Conservation (phyloP, 2,329 filamentous ascomycete species). For the Fulvia fulva region DNA sequence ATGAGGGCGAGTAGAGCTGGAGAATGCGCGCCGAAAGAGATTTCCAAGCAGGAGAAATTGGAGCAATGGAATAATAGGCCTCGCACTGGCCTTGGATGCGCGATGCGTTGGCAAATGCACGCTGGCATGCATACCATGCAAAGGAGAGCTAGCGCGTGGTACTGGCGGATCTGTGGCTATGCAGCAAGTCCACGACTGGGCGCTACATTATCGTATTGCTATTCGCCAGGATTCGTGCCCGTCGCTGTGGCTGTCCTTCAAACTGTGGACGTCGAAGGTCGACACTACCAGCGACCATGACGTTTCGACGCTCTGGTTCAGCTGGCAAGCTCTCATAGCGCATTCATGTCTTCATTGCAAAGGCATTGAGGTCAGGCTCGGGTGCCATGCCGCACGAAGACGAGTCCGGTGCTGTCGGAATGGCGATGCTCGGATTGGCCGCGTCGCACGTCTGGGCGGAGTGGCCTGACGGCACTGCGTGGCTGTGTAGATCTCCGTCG, state of each 20-base stretch:
- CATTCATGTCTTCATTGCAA: no score
- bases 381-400: not conserved
- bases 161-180: no score
- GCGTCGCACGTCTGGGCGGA: not conserved
- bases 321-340: no score
- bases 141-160: not conserved
- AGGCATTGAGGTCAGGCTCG: not conserved
- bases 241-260: no score
- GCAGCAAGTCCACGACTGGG: no score
- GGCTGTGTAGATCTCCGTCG: not conserved
- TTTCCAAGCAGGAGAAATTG: not conserved
- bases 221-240: no score
- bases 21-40: not conserved
- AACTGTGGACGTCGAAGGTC: no score
- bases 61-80: conserved; percentile 4
- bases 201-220: no score
- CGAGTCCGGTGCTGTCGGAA: not conserved
- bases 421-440: not conserved
- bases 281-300: not conserved
- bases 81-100: conserved; percentile 8
- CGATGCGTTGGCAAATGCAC: conserved; percentile 9
- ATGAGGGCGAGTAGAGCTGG: not conserved
- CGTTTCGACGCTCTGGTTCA: no score
- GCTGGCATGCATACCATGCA: not conserved
- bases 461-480: not conserved